A percentile compares a stretch with the other conserved stretches of the same genome.
These are phyloP conservation scores for Colletotrichum melonis DNA, from an alignment of 2,329 filamentous ascomycete species.

Conservation along the genomic window DNA sequence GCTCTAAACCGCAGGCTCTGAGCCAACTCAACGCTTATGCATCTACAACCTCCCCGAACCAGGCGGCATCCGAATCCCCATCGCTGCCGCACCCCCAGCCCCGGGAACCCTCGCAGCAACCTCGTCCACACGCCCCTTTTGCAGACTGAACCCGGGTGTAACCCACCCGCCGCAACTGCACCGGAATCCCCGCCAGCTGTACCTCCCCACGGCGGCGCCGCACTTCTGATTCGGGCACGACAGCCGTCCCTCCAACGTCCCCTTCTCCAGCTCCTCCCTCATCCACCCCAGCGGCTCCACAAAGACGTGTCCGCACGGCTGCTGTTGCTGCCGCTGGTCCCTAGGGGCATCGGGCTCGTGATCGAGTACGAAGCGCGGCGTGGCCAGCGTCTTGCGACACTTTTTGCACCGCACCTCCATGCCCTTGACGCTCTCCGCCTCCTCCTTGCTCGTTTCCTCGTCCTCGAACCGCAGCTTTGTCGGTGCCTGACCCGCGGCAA, in stretches of 20 bases:
- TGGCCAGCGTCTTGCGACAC: conserved; percentile 77
- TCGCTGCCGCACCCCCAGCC: conserved; percentile 34
- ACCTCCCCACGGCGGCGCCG: conserved; percentile 86
- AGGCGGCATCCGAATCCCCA: conserved; percentile 69
- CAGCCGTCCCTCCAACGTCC: conserved; percentile 84
- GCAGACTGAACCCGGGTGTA: conserved; percentile 88
- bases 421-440: conserved; percentile 40
- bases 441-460: conserved; percentile 58
- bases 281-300: conserved; percentile 96
- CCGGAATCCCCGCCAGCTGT: conserved; percentile 94
- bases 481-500: conserved; percentile 83
- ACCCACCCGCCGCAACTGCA: conserved; percentile 94
- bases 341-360: conserved; percentile 59
- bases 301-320: conserved; percentile 84
- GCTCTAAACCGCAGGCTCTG: neutral
- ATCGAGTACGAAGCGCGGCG: conserved; percentile 70
- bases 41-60: conserved; percentile 40
- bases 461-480: conserved; percentile 87
- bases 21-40: too few species aligned
- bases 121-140: conserved; percentile 86
- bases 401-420: conserved; percentile 87
- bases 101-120: conserved; percentile 45
- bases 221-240: conserved; percentile 85
- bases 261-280: conserved; percentile 83
- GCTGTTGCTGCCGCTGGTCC: conserved; percentile 7